These are phyloP conservation scores for Pistacia integerrima DNA, from an alignment of 345 rosid species.

Conservation along the genomic window DNA sequence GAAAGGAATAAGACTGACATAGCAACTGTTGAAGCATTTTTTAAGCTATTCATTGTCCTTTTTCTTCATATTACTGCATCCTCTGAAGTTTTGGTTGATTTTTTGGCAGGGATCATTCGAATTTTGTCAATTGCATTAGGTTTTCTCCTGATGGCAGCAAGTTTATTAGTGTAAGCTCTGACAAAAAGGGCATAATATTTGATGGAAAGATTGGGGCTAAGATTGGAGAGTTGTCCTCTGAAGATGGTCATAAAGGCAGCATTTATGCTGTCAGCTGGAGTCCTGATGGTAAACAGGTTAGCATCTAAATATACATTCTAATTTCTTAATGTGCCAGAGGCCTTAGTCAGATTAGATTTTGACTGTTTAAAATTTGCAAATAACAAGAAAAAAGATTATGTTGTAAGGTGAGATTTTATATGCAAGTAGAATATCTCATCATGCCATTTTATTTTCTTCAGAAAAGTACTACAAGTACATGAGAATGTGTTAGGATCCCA, in stretches of 20 bases:
- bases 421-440: neutral
- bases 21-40: neutral
- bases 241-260: conserved; percentile 87
- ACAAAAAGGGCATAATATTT: conserved; percentile 85
- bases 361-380: neutral
- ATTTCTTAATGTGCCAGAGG: neutral
- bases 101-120: conserved; percentile 76
- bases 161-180: conserved; percentile 91
- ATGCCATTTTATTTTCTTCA: neutral
- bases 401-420: neutral
- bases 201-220: conserved; percentile 86
- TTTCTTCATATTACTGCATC: conserved; percentile 10
- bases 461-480: neutral
- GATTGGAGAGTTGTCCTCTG: conserved; percentile 73
- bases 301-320: neutral
- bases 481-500: neutral
- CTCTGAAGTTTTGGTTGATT: conserved; percentile 28
- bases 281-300: conserved; percentile 88
- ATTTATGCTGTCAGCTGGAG: conserved; percentile 96
- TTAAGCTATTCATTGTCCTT: neutral
- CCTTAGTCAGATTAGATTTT: neutral
- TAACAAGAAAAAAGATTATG: neutral
- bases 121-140: conserved; percentile 94
- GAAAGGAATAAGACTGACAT: neutral
- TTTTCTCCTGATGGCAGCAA: conserved; percentile 93